A percentile compares a stretch with the other conserved stretches of the same genome.
Conservation (phyloP, 2,329 filamentous ascomycete genomes). For the Blastomyces percursus region DNA sequence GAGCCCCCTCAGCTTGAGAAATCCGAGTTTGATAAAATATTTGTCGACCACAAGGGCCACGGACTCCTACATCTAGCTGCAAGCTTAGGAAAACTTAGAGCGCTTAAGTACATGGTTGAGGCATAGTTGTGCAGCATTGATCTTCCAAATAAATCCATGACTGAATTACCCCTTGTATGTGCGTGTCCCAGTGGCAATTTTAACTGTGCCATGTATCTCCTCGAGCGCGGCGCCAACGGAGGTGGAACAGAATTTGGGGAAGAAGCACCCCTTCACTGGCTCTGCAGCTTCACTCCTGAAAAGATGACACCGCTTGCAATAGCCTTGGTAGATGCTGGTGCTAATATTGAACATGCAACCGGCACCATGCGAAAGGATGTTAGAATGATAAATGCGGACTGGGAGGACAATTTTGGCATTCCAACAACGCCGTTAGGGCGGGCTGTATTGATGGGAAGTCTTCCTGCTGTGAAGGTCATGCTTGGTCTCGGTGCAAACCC, state of each 20-base stretch:
- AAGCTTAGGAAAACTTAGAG: not conserved
- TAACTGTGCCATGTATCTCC: constrained; percentile 2
- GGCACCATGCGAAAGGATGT: constrained; percentile 3
- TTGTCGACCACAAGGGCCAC: constrained; percentile 4
- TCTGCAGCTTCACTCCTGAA: constrained; percentile 3
- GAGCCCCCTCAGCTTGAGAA: not conserved
- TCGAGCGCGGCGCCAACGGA: not conserved
- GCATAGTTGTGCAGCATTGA: not conserved
- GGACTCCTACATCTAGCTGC: constrained; percentile 1
- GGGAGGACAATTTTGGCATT: constrained; percentile 5
- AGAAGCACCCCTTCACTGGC: constrained; percentile 3
- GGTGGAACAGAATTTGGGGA: not conserved
- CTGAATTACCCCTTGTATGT: constrained; percentile 2
- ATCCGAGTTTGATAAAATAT: constrained; percentile 2
- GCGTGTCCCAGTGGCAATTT: constrained; percentile 4
- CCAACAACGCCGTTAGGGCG: constrained; percentile 1
- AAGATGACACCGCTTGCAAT: not conserved
- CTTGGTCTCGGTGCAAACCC: not conserved
- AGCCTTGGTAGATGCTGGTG: not conserved
- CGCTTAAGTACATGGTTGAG: constrained; percentile 3
- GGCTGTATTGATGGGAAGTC: constrained; percentile 1
- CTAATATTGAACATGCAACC: not conserved
- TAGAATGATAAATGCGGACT: constrained; percentile 4
- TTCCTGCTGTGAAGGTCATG: constrained; percentile 4
- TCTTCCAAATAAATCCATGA: not conserved